These are phyloP conservation scores for Oryza nivara DNA, from an alignment of 176 grass and related monocot genomes.

Conservation along the genomic window DNA sequence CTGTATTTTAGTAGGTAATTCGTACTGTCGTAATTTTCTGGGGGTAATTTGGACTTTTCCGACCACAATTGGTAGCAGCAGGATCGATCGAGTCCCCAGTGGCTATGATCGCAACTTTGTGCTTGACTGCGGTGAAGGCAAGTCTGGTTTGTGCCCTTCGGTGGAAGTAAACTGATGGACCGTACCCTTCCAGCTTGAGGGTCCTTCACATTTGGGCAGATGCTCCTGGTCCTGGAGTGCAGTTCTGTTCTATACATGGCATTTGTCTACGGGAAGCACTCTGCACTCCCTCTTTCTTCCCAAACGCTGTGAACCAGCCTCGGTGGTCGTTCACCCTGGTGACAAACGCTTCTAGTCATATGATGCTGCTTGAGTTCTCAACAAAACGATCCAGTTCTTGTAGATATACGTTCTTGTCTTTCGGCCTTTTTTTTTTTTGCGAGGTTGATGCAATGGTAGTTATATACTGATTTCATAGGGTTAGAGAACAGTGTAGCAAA, in stretches of 20 bases:
- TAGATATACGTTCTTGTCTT: background rate
- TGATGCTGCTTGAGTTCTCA: constrained; percentile 75
- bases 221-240: constrained; percentile 73
- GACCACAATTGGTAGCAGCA: constrained; percentile 46
- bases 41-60: too few relatives aligned
- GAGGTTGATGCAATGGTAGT: too few relatives aligned
- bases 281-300: constrained; percentile 62
- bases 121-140: constrained; percentile 57
- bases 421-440: background rate
- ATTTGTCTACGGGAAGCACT: constrained; percentile 60
- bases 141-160: constrained; percentile 57
- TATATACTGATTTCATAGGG: too few relatives aligned
- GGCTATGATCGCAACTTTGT: constrained; percentile 62
- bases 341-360: constrained; percentile 67
- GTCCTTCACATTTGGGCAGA: constrained; percentile 76
- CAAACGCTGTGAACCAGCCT: constrained; percentile 86
- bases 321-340: constrained; percentile 65
- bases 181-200: constrained; percentile 53
- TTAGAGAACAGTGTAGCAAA: too few relatives aligned
- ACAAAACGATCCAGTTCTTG: constrained; percentile 43
- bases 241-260: constrained; percentile 72
- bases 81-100: constrained; percentile 52
- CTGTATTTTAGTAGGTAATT: too few relatives aligned
- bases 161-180: constrained; percentile 48
- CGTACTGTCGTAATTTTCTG: too few relatives aligned